phyloP scores from a whole-genome alignment of 1,284 basidiomycete species.

The Tilletia walkeri region DNA sequence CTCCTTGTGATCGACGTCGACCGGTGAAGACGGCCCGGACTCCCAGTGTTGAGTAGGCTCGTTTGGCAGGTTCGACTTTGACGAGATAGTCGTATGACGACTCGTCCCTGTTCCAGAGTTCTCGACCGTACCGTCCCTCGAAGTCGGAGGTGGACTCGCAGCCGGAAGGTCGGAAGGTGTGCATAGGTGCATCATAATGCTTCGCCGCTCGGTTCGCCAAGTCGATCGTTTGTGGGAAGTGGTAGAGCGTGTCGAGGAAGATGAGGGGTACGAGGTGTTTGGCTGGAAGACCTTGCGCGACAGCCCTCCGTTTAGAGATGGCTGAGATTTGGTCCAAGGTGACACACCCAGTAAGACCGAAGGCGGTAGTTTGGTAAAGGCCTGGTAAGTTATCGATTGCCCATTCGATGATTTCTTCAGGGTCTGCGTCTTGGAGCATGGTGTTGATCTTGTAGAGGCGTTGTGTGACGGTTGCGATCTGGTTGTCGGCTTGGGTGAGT shows the following conservation, averaged over 20 bases:
- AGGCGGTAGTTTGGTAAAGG: slow-evolving; percentile 55
- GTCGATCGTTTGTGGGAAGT: slow-evolving; percentile 88
- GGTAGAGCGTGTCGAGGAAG: slow-evolving; percentile 81
- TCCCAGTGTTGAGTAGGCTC: slow-evolving; percentile 77
- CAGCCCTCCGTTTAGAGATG: slow-evolving; percentile 43
- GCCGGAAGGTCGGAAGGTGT: slow-evolving; percentile 76
- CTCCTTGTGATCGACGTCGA: slow-evolving; percentile 85
- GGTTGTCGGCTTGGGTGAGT: slow-evolving; percentile 24
- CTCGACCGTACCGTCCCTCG: slow-evolving; percentile 75
- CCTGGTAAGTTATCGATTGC: slow-evolving; percentile 53
- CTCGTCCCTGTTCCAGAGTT: slow-evolving; percentile 86
- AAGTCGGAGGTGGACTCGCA: slow-evolving; percentile 73
- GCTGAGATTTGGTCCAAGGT: slow-evolving; percentile 51
- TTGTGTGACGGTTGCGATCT: slow-evolving; percentile 20
- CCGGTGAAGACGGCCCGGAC: slow-evolving; percentile 92
- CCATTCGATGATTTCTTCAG: slow-evolving; percentile 51
- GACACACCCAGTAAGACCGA: slow-evolving; percentile 54
- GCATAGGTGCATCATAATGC: slow-evolving; percentile 72
- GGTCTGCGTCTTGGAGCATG: slow-evolving; percentile 45
- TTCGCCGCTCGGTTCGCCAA: slow-evolving; percentile 76
- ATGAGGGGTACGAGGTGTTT: slow-evolving; percentile 54
- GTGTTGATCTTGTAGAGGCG: slow-evolving; percentile 46
- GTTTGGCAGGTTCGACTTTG: slow-evolving; percentile 90
- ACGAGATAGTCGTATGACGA: slow-evolving; percentile 85
- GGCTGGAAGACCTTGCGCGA: slow-evolving; percentile 16